These are phyloP conservation scores for Cladosporium sp. DNA, from an alignment of 2,329 filamentous ascomycete species.

Conservation along the genomic window DNA sequence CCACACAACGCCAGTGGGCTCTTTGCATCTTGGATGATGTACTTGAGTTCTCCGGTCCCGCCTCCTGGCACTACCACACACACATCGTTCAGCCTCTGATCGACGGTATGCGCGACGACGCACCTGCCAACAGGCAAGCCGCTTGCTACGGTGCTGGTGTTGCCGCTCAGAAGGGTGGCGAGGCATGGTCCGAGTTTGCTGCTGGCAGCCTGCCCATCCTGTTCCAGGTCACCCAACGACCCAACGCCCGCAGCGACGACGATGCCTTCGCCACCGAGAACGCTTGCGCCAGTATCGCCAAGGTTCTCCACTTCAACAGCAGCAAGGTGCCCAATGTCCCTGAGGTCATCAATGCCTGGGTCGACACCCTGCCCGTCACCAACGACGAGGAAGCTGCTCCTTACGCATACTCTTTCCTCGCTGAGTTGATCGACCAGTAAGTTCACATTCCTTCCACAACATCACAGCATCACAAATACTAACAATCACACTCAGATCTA, in stretches of 20 bases:
- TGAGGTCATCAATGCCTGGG: slow-evolving; percentile 78
- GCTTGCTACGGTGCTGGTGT: slow-evolving; percentile 95
- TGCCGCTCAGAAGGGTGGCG: slow-evolving; percentile 87
- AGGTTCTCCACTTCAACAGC: slow-evolving; percentile 89
- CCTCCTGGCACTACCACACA: slow-evolving; percentile 82
- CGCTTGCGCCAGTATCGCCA: slow-evolving; percentile 92
- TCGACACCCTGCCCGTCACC: slow-evolving; percentile 84
- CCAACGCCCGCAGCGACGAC: slow-evolving; percentile 83
- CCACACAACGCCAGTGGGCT: slow-evolving; percentile 97
- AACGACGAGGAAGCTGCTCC: slow-evolving; percentile 98
- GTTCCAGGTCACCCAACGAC: slow-evolving; percentile 79
- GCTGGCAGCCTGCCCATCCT: slow-evolving; percentile 75
- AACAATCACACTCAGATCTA: slow-evolving; percentile 61
- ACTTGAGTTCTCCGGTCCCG: slow-evolving; percentile 88
- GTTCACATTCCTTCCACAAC: slow-evolving; percentile 42
- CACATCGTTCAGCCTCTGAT: slow-evolving; percentile 86
- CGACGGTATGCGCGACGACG: slow-evolving; percentile 79
- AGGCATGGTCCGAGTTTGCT: slow-evolving; percentile 83
- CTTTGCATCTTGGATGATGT: slow-evolving; percentile 98
- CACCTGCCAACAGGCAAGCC: slow-evolving; percentile 90
- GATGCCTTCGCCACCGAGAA: slow-evolving; percentile 98
- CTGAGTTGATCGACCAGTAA: slow-evolving; percentile 91
- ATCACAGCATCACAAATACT: slow-evolving; percentile 28
- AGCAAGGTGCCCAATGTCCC: slow-evolving; percentile 74
- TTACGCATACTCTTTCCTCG: slow-evolving; percentile 90